Evolutionary conservation across 78 protist species (phyloP).

Genomic region (Dictyostelium citrinum): DNA sequence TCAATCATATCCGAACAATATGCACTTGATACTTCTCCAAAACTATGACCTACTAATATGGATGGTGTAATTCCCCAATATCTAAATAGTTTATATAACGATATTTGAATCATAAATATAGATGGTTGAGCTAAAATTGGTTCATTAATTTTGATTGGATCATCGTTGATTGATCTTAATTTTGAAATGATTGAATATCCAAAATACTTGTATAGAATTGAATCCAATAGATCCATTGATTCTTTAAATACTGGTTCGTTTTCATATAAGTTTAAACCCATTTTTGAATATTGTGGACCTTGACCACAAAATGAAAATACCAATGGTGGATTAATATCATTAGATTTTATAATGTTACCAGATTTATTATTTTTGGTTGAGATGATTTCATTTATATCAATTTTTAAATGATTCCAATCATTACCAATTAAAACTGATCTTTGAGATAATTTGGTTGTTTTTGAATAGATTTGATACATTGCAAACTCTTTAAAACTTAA

Average conservation of each 20-base stretch:
- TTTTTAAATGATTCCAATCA: not conserved
- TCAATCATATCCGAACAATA: conserved; percentile 17
- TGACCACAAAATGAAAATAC: conserved; percentile 73
- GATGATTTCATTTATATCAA: not conserved
- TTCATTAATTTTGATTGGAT: not conserved
- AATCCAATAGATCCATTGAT: conserved; percentile 6
- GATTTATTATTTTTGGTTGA: not conserved
- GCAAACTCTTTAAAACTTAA: conserved; percentile 19
- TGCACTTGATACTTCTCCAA: conserved; percentile 65
- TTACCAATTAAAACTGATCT: not conserved
- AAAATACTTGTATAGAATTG: not conserved
- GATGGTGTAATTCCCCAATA: conserved; percentile 44
- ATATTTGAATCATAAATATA: conserved; percentile 43
- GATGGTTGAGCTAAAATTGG: conserved; percentile 65
- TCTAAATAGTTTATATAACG: conserved; percentile 14
- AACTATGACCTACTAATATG: conserved; percentile 60
- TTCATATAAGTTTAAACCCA: conserved; percentile 21
- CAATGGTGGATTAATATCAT: not conserved
- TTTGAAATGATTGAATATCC: conserved; percentile 13
- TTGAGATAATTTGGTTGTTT: not conserved
- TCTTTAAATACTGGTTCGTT: not conserved
- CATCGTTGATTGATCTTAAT: not conserved
- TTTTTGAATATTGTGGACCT: conserved; percentile 72
- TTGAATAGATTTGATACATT: not conserved
- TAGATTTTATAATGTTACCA: not conserved